Conservation (phyloP, 2,329 filamentous ascomycete species). For the Boeremia lycopersici region DNA sequence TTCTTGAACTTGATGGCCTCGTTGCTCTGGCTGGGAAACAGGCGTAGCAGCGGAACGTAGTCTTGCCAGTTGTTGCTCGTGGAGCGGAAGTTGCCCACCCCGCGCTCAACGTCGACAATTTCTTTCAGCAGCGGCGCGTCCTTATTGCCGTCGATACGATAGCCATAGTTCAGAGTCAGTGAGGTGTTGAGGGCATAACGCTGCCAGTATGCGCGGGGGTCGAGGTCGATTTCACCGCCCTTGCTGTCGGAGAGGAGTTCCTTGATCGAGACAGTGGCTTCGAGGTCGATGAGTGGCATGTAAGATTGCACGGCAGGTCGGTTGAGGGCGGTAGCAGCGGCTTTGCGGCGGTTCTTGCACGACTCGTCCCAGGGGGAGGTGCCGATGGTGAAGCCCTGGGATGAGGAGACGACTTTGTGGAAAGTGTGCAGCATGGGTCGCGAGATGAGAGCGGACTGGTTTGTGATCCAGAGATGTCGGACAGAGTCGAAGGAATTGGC, state of each 20-base stretch:
- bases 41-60: constrained; percentile 75
- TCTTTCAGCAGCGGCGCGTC: constrained; percentile 72
- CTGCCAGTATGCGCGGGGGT: constrained; percentile 75
- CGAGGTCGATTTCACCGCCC: constrained; percentile 67
- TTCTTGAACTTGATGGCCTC: constrained; percentile 69
- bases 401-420: constrained; percentile 61
- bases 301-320: constrained; percentile 77
- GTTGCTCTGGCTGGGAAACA: constrained; percentile 66
- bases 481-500: constrained; percentile 80
- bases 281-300: constrained; percentile 82
- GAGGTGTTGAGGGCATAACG: constrained; percentile 78
- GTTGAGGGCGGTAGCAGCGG: constrained; percentile 78
- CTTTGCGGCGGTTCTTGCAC: constrained; percentile 77
- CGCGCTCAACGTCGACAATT: constrained; percentile 76
- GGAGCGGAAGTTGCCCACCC: constrained; percentile 75
- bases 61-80: constrained; percentile 87
- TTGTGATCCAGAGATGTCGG: constrained; percentile 75
- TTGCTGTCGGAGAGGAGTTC: constrained; percentile 71
- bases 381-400: constrained; percentile 65
- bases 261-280: constrained; percentile 72
- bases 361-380: constrained; percentile 85
- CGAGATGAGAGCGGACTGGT: constrained; percentile 78
- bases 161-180: constrained; percentile 79
- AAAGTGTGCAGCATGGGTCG: constrained; percentile 81
- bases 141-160: constrained; percentile 73